A percentile compares a stretch with the other conserved stretches of the same genome.
These are phyloP conservation scores for Rhodotorula sp. DNA, from an alignment of 1,284 basidiomycete genomes.

Conservation along the genomic window DNA sequence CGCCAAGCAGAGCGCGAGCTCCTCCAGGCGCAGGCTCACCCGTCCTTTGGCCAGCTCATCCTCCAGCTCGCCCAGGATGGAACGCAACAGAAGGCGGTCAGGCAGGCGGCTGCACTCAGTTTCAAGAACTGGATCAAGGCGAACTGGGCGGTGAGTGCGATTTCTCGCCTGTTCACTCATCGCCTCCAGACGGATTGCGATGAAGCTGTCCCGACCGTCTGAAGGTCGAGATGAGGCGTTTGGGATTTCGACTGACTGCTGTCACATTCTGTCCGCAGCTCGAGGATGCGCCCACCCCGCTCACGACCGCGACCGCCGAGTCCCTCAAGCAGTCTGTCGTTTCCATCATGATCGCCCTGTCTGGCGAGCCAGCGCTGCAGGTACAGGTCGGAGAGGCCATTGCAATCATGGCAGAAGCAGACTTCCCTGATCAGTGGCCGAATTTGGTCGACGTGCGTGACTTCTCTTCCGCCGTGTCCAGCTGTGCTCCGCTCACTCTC, in stretches of 20 bases:
- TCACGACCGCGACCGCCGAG: conserved; percentile 42
- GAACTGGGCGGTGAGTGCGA: conserved; percentile 74
- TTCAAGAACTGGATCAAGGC: conserved; percentile 83
- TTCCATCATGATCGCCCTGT: conserved; percentile 75
- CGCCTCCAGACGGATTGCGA: not conserved
- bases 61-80: conserved; percentile 69
- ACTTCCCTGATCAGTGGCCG: conserved; percentile 82
- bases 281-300: conserved; percentile 58
- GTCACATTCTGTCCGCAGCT: conserved; percentile 52
- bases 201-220: not conserved
- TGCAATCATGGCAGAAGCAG: conserved; percentile 76
- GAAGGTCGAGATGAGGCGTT: too few species aligned
- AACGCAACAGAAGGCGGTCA: conserved; percentile 60
- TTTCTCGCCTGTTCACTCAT: conserved; percentile 47
- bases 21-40: conserved; percentile 62
- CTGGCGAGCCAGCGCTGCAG: conserved; percentile 56
- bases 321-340: conserved; percentile 68
- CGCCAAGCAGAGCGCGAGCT: conserved; percentile 78
- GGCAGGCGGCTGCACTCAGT: conserved; percentile 78
- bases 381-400: conserved; percentile 87
- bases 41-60: conserved; percentile 72
- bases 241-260: not conserved
- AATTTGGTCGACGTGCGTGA: conserved; percentile 71
- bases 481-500: not conserved
- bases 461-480: too few species aligned